Base-by-base conservation (phyloP, 2,329 filamentous ascomycete genomes). In the Parastagonospora nodorum region DNA sequence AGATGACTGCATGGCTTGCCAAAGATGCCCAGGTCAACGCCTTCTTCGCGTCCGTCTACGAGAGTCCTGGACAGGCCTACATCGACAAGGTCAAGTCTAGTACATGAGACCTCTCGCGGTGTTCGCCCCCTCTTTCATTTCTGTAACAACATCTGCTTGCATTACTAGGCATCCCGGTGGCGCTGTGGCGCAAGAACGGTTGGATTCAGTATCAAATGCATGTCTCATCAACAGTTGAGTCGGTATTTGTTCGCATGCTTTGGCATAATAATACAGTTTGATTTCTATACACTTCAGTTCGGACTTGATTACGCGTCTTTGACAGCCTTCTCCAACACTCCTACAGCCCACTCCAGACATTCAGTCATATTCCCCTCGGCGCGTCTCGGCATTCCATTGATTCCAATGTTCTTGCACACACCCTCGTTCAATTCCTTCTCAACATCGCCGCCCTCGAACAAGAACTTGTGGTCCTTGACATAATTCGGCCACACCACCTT, bases 401-500 rank as follows among this genome's bases (percentile, higher is more conserved):
- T 68, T 55, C 43, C 60, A 49, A 59, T 45, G 2, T 50, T 48
- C 14, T 42, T 41, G 45, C 70, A 70, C 51, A 76, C 69, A 0
- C 77, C 73, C 14, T 75, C 68, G 35, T 82, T 77, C 8, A 86
- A 67, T 40, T 74, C 65, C 0, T 83, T 83, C 61, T 88, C 73
- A 8, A 90, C 88, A 67, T 92, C 78, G 0, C 84, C 87, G 7
- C 77, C 75, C 57, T 86, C 74, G 68, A 97, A 94, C 71, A 99
- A 78, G 81, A 90, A 96, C 16, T 79, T 78, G 75, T 97, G 92
- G 63, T 91, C 85, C 45, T 83, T 80, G 3, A 89, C 89, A 73
- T 97, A 97, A 64, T 96, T 93, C 3, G 93, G 93, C 94, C 94
- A 99, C 4, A 99, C 94, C 47, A 99, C 83, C 69, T 89, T 84